Evolutionary conservation across 2,329 filamentous ascomycete species (phyloP), one percentile per base, ranked within the genome.

Genomic region (Calonectria montana): DNA sequence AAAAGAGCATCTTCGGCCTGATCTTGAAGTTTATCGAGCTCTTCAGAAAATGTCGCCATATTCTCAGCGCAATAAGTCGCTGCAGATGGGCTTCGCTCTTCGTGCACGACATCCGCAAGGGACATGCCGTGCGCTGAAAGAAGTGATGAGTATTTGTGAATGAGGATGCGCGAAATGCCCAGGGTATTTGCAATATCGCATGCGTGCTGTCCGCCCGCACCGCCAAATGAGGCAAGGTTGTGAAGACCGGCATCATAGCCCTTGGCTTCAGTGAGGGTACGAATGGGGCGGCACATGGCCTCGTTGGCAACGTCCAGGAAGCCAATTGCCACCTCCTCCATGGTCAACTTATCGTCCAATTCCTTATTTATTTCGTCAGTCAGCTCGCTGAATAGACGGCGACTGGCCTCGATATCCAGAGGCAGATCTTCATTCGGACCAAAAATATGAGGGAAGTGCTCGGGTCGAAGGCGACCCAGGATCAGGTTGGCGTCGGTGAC

Each of bases 391-490:
- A 98, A 94, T 1, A 94, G 87, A 76, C 89, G 91, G 79, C 91
- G 89, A 76, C 94, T 97, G 1, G 93, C 93, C 69, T 92, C 89
- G 1, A 90, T 87, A 80, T 97, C 95, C 0, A 98, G 85, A 0
- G 92, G 92, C 81, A 96, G 90, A 70, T 97, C 88, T 81, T 98
- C 96, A 61, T 95, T 93, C 81, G 94, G 93, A 45, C 96, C 96
- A 77, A 98, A 98, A 72, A 98, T 98, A 81, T 95, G 95, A 0
- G 95, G 95, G 80, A 98, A 98, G 86, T 95, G 97, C 74, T 97
- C 94, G 0, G 95, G 95, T 2, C 97, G 84, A 4, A 98, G 86
- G 37, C 95, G 89, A 0, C 95, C 95, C 0, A 98, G 89, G 78
- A 94, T 94, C 8, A 97, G 83, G 78, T 97, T 97, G 4, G 95